phyloP scores from a whole-genome alignment of 169 alveolate genomes.

The Plasmodium gonderi region DNA sequence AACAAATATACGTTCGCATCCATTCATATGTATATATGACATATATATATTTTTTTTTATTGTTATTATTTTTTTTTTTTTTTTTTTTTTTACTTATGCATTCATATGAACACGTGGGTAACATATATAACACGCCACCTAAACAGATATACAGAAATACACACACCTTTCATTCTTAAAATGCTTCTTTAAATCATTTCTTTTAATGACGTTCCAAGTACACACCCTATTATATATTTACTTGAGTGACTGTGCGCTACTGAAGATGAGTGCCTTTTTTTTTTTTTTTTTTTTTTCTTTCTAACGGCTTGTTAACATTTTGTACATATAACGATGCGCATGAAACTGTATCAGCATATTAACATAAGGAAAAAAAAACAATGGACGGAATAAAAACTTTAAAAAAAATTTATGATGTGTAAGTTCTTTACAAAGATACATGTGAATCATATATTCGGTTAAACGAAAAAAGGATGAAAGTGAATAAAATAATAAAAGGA shows the following conservation, averaged over 20 bases:
- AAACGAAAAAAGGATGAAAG: no score
- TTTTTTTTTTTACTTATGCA: background rate
- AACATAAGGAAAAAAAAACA: background rate
- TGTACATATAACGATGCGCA: background rate
- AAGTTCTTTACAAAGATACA: background rate
- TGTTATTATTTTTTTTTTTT: background rate
- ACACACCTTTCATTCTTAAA: background rate
- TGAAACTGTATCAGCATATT: background rate
- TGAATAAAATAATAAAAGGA: background rate
- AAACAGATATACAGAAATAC: background rate
- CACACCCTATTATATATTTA: background rate
- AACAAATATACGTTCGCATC: background rate
- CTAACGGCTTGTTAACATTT: background rate
- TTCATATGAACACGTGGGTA: no score
- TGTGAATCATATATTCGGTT: no score
- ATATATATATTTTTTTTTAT: background rate
- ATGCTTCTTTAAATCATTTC: background rate
- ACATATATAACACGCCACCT: no score
- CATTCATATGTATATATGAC: no score
- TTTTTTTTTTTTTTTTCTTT: slow-evolving; percentile 4
- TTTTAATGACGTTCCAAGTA: background rate
- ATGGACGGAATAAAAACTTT: slow-evolving; percentile 8
- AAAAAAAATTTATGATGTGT: slow-evolving; percentile 15
- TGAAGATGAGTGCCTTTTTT: background rate
- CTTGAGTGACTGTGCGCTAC: background rate